Conservation (phyloP, 495 filamentous ascomycete genomes). For the Tuber borchii region DNA sequence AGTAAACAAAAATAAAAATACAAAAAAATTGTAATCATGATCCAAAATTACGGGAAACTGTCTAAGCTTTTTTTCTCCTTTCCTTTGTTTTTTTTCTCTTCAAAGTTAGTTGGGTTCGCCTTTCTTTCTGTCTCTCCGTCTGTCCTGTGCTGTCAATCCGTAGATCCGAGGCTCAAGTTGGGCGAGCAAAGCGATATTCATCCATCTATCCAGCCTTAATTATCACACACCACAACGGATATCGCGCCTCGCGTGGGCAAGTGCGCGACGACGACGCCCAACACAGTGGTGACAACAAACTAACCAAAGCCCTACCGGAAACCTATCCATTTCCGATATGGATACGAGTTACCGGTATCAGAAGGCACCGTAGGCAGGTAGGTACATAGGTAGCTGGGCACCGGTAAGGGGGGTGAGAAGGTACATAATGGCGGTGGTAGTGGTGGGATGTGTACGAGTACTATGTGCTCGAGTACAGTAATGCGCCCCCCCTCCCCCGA, state of each 20-base stretch:
- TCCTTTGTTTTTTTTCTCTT: not conserved
- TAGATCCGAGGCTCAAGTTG: not conserved
- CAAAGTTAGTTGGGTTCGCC: not conserved
- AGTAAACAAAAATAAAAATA: not conserved
- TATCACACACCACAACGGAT: not conserved
- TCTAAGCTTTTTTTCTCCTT: not conserved
- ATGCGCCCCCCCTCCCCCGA: not conserved
- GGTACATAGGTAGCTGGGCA: too few relatives aligned
- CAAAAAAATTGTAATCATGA: not conserved
- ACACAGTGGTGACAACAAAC: not conserved
- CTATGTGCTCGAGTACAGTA: not conserved
- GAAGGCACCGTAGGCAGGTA: not conserved
- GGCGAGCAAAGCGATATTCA: not conserved
- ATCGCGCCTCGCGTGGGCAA: not conserved
- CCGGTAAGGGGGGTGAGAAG: not conserved
- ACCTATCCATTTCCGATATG: conserved; percentile 3
- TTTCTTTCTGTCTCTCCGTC: not conserved
- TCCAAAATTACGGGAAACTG: not conserved
- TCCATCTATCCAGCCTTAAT: not conserved
- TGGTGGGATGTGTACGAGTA: too few relatives aligned
- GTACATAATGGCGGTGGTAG: not conserved
- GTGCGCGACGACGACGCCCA: not conserved
- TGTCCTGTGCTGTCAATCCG: not conserved
- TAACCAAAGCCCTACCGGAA: not conserved
- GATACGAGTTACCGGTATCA: not conserved